A percentile compares a stretch with the other conserved stretches of the same genome.
Evolutionary conservation across 2,329 filamentous ascomycete species (phyloP).

Genomic region (Pleoardoris graminearum): DNA sequence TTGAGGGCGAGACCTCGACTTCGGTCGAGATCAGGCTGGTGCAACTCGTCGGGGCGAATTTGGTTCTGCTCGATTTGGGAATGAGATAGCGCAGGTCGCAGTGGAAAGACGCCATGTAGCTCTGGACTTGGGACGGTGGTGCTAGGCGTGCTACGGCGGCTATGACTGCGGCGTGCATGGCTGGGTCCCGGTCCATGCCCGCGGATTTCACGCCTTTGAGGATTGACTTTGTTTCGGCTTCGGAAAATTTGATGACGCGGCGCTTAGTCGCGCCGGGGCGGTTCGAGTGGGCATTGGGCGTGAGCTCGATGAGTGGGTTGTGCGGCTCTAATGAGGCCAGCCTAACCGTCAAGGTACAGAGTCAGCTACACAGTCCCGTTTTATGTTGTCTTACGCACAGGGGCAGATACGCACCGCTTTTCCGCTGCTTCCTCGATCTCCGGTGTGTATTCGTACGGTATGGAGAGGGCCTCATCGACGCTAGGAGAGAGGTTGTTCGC

Average conservation of each 20-base stretch:
- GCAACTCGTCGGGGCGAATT: constrained; percentile 22
- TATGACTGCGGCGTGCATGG: constrained; percentile 25
- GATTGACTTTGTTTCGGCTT: constrained; percentile 20
- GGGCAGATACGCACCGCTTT: constrained; percentile 9
- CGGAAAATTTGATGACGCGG: constrained; percentile 14
- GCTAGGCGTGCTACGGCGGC: constrained; percentile 19
- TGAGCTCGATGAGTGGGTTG: constrained; percentile 24
- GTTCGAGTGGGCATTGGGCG: constrained; percentile 12
- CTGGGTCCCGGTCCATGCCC: constrained; percentile 14
- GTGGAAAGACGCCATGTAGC: constrained; percentile 32
- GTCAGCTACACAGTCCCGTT: no score
- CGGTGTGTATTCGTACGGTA: constrained; percentile 19
- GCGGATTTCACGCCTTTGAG: constrained; percentile 14
- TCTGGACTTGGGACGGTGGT: constrained; percentile 16
- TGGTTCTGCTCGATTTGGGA: constrained; percentile 19
- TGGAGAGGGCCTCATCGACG: constrained; percentile 25
- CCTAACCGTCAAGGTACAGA: no score
- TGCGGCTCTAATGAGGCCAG: constrained; percentile 22
- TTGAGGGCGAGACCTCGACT: constrained; percentile 22
- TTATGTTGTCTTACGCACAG: no score
- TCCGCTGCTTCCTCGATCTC: constrained; percentile 20
- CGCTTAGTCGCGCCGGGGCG: constrained; percentile 14
- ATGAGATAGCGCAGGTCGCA: constrained; percentile 28
- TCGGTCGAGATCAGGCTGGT: constrained; percentile 27
- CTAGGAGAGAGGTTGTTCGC: constrained; percentile 29